Base-by-base conservation (phyloP, 2,329 filamentous ascomycete species). In the Pseudogymnoascus sp. region DNA sequence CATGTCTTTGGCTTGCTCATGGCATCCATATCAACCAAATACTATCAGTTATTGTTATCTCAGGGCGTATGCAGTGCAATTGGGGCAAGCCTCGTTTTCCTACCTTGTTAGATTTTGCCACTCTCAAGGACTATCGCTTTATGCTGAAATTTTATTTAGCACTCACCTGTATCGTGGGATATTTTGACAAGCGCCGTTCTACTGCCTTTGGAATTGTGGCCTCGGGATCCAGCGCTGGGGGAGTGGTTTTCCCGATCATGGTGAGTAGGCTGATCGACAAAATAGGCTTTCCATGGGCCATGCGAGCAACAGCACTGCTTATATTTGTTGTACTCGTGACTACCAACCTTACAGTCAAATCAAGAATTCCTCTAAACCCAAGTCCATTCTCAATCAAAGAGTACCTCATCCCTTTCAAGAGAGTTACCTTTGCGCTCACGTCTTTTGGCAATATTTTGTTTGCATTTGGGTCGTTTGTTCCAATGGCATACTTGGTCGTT, bases 231-330 rank as follows among this genome's bases (percentile, higher is more conserved):
- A 76, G 75, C 11, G 64, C 79, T 3, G 79, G 78, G 6, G 79
- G 79, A 12, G 78, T 86, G n/a, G 77, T 85, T 36, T 79, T 85
- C 58, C 83, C 83, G 0, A 82, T 85, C 65, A 82, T 86, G 77
- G 75, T 84, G 15, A 71, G 76, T 1, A 75, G 75, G 25, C 69
- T 86, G 30, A 78, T 85, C 39, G 72, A 72, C 0, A 28, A 74
- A 36, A 72, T 82, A 57, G 78, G 81, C 38, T 80, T 82, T 66
- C 68, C 72, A 57, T 85, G 81, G 83, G 71, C 79, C 1, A 81
- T 85, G 74, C 76, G 82, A 2, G 78, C 77, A 61, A 75, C 74
- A 18, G 75, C 78, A 2, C 84, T 85, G 64, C 63, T 85, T 15
- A 79, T 85, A 41, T 72, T 86, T 2, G 74, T 67, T 4, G 71